Conservation (phyloP, 257 asterid genomes). For the Eustoma russellianum region DNA sequence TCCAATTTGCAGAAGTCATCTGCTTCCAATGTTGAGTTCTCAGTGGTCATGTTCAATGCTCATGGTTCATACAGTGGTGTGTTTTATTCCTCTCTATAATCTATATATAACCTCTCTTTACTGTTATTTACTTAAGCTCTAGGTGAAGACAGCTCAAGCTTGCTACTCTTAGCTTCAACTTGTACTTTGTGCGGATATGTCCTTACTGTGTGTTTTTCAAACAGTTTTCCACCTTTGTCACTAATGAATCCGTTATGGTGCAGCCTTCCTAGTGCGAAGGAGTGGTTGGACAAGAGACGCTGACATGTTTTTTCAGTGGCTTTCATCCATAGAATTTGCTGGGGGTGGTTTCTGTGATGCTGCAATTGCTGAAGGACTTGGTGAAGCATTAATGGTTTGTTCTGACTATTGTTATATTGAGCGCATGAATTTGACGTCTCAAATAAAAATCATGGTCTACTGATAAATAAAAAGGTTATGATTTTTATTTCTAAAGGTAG, state of each 20-base stretch:
- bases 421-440: neutral
- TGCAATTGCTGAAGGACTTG: slow-evolving; percentile 93
- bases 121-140: neutral
- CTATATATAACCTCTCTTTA: neutral
- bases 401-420: slow-evolving; percentile 8
- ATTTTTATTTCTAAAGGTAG: too few relatives aligned
- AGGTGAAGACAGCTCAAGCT: neutral
- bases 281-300: slow-evolving; percentile 90
- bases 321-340: slow-evolving; percentile 62
- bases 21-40: slow-evolving; percentile 35
- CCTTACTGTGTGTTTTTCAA: neutral
- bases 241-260: slow-evolving; percentile 3
- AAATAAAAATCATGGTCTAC: neutral
- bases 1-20: slow-evolving; percentile 47
- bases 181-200: neutral
- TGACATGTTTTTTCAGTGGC: slow-evolving; percentile 81
- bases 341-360: slow-evolving; percentile 96
- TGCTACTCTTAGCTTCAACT: neutral
- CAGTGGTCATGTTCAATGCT: slow-evolving; percentile 57
- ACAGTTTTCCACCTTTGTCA: slow-evolving; percentile 1
- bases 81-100: slow-evolving; percentile 14
- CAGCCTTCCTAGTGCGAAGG: slow-evolving; percentile 72
- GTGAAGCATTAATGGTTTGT: slow-evolving; percentile 78
- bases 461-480: too few relatives aligned
- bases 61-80: slow-evolving; percentile 62